Base-by-base conservation (phyloP, 2,329 filamentous ascomycete genomes). In the Colletotrichum eremochloae region DNA sequence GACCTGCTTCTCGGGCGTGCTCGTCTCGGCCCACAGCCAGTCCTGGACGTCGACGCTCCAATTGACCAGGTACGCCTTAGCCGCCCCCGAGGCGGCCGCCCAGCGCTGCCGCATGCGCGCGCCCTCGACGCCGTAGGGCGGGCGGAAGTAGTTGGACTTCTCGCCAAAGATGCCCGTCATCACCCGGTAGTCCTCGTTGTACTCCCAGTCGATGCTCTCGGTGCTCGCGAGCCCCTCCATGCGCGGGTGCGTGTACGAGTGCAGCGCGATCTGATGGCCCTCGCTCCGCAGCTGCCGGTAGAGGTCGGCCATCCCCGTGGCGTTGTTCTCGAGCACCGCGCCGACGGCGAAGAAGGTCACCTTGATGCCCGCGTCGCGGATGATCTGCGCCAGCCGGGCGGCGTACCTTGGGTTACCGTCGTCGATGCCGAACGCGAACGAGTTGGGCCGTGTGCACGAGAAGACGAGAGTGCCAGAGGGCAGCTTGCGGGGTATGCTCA, bases 331-430 rank as follows among this genome's bases (percentile, higher is more conserved):
- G 0, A 93, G 84, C 1, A 90, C 89, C 1, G 87, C 85, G 12
- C 91, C 91, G 55, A 93, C 90, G 46, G 90, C 92, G 82, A 93
- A 93, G 80, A 93, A 93, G 1, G 91, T 93, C 3, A 92, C 91
- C 75, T 89, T 86, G 76, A 93, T 90, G 67, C 83, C 79, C 63
- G 90, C 91, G 29, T 88, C 86, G 29, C 88, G 85, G 76, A 93
- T 83, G 65, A 91, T 89, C 80, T 90, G 86, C 1, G 90, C 90
- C 68, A 87, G 85, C 44, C 75, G 62, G 2, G 64, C 75, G 33
- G 76, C 75, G 67, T 76, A 77, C 50, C 81, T 77, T 58, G 91
- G 91, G 63, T 87, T 84, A 31, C 91, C 91, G 78, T 93, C 91
- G 77, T 93, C 91, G 74, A 93, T 93, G 62, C 91, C 91, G 79